These are phyloP conservation scores for Colletotrichum sp. DNA, from an alignment of 2,329 filamentous ascomycete species.

Conservation along the genomic window DNA sequence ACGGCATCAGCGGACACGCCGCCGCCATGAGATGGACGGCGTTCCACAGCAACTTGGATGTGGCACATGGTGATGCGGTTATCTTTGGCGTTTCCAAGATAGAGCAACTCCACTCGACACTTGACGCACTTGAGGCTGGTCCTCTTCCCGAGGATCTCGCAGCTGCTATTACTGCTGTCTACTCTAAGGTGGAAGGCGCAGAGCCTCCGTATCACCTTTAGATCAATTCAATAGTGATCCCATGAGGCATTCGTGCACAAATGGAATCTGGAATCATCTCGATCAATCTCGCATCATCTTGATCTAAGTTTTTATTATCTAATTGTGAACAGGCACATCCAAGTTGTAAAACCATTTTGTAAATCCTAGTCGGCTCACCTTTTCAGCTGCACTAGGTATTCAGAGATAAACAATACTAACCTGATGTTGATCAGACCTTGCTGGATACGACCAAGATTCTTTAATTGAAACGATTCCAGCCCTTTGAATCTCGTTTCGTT, in stretches of 20 bases:
- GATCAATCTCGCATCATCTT: neutral
- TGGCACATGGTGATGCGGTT: neutral
- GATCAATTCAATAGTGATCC: neutral
- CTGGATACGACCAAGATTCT: neutral
- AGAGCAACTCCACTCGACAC: neutral
- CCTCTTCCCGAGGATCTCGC: neutral
- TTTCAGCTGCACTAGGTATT: neutral
- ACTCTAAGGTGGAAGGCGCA: neutral
- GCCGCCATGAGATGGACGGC: neutral
- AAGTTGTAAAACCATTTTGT: too few relatives aligned
- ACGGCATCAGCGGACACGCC: neutral
- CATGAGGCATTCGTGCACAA: fast-evolving
- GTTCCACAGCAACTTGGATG: neutral
- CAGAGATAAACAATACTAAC: neutral
- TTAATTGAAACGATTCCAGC: neutral
- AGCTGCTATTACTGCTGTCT: neutral
- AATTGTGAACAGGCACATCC: too few relatives aligned
- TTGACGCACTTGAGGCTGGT: neutral
- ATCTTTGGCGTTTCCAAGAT: neutral
- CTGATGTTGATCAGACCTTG: neutral
- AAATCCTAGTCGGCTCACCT: neutral
- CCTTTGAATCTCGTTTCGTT: neutral
- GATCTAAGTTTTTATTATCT: neutral
- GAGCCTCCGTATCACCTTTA: neutral
- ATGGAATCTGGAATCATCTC: neutral